Conservation (phyloP, 768 basidiomycete genomes). For the Cubamyces sp. region DNA sequence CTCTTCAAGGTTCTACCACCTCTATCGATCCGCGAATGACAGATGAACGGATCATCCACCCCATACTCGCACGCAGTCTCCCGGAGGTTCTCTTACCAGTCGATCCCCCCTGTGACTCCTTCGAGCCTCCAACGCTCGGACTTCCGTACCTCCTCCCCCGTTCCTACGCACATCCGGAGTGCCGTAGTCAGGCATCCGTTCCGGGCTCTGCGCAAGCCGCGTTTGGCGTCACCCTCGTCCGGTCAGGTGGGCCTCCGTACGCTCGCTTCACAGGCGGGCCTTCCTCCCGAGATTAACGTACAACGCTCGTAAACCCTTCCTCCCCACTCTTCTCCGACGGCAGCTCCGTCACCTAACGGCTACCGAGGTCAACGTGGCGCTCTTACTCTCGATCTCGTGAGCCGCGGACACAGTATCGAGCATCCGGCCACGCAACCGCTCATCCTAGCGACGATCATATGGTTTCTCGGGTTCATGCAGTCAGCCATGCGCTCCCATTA, state of each 20-base stretch:
- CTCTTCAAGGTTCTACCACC: not conserved
- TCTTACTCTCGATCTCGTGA: not conserved
- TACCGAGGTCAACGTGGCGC: not conserved
- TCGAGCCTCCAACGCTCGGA: not conserved
- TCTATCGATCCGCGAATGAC: not conserved
- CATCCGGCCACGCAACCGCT: not conserved
- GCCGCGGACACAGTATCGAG: not conserved
- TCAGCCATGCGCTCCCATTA: not conserved
- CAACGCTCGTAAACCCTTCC: too few species aligned
- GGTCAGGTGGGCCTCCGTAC: not conserved
- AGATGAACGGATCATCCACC: conserved; percentile 2
- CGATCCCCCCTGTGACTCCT: conserved; percentile 4
- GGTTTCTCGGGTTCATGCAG: not conserved
- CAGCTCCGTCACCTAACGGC: too few species aligned
- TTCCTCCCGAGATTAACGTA: not conserved
- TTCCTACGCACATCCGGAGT: not conserved
- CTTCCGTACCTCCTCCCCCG: not conserved
- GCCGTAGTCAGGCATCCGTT: not conserved
- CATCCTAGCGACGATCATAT: not conserved
- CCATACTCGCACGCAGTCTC: not conserved
- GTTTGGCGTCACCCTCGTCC: not conserved
- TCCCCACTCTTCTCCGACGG: too few species aligned
- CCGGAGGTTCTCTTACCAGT: conserved; percentile 6
- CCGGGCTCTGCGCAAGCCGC: not conserved
- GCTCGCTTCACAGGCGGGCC: not conserved